Conservation (phyloP, 345 rosid species). For the Heritiera littoralis region DNA sequence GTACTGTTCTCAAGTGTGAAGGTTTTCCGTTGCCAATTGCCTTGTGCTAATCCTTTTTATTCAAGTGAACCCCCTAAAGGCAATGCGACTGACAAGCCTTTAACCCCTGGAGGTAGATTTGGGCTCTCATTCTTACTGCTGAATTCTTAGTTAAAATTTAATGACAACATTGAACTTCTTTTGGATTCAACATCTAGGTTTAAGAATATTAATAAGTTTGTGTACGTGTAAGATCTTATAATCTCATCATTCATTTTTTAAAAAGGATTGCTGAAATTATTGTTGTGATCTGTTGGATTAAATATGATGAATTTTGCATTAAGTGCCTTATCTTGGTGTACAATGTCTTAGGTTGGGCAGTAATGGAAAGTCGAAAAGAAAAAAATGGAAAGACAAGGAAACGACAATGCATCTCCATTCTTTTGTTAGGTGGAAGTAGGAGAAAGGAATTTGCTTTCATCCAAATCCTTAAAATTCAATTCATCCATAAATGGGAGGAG, state of each 20-base stretch:
- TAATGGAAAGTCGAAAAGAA: not conserved
- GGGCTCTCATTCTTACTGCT: conserved; percentile 6
- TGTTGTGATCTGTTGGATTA: not conserved
- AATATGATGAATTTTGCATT: not conserved
- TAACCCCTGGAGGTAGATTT: conserved; percentile 60
- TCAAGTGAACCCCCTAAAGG: conserved; percentile 64
- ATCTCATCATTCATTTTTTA: not conserved
- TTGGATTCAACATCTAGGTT: not conserved
- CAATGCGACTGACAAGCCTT: conserved; percentile 58
- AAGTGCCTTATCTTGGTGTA: not conserved
- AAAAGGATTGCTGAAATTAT: not conserved
- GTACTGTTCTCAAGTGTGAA: conserved; percentile 54
- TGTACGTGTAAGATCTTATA: not conserved
- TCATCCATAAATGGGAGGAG: not conserved
- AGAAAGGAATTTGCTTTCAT: not conserved
- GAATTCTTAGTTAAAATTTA: not conserved
- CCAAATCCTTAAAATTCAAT: not conserved
- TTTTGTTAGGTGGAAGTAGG: not conserved
- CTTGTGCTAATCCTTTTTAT: conserved; percentile 68
- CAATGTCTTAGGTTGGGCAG: not conserved
- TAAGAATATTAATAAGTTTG: conserved; percentile 8
- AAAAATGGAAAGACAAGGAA: not conserved
- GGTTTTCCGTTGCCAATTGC: conserved; percentile 84
- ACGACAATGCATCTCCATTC: not conserved
- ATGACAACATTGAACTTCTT: not conserved